Base-by-base conservation (phyloP, 164 flowering plant species). In the Vitis labrusca region DNA sequence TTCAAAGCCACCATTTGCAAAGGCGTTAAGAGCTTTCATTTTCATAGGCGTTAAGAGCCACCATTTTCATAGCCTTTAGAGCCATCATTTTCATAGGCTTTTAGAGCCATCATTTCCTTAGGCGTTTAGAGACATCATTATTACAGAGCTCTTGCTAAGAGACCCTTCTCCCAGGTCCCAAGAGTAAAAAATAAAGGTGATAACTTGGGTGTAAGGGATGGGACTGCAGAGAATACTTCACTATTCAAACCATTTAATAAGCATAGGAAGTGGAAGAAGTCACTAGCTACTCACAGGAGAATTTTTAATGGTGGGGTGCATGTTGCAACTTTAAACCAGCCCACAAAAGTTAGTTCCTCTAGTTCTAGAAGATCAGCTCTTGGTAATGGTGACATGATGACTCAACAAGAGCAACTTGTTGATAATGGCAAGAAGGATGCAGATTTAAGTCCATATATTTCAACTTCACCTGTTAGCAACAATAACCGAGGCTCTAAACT, bases 201-300 rank as follows among this genome's bases (percentile, higher is more conserved):
- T 11, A 67, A 51, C 48, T 48, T 30, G 23, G 52, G 61, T 52
- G 54, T 69, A 9, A 62, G 71, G 63, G 76, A 58, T 67, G 73
- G 64, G 56, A 57, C 60, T 56, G 63, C 65, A 9, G 71, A 44
- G 23, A 67, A 61, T 66, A 50, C 19, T 17, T 49, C 64, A 37
- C 23, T 51, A 5, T 44, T 68, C 61, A 71, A 74, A 65, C 32
- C 17, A 11, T 68, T 68, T 50, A 66, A 71, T 63, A 75, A 66
- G 67, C 10, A 62, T 15, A 14, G 71, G 75, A 78, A 82, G 74
- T 76, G n/a, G 76, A 63, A 57, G 51, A 84, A 85, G 48, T 16
- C 78, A 64, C 44, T 76, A 3, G 69, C 66, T 50, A 78, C 68
- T 71, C 60, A 64, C 19, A 64, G 69, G 49, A 70, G 73, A 58